Base-by-base conservation (phyloP, 352 stramenopile species). In the Pythium periplocum region DNA sequence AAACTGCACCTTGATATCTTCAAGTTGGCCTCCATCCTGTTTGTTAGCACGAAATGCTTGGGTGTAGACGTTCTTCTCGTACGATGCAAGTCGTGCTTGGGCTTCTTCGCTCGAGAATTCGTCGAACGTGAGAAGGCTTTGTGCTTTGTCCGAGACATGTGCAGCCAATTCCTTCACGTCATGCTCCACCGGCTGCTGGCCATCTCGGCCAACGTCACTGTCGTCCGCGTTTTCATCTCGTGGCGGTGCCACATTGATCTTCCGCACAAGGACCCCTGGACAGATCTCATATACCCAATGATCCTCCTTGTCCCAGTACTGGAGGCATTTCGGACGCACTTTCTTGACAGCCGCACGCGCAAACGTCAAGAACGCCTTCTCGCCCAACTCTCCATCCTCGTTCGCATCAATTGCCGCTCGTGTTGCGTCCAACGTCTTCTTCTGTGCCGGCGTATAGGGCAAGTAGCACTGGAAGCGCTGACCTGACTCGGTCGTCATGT, bases 401-500 rank as follows among this genome's bases (percentile, higher is more conserved):
- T 12, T 40, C 9, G 6, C 48, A 33, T 33, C 40, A 48, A 30
- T 30, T n/a, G 31, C 17, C 31, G 50, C 50, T 31, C 32, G n/a
- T 2, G 7, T 32, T 32, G 30, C 31, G 40, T 34, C 45, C 42
- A 45, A 26, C 17, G 17, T 7, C 6, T 39, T 32, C 34, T 57
- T 47, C 47, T 63, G 43, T 8, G 58, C 50, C 3, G 37, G 47
- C 1, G 73, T 60, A 26, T 74, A 53, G 36, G 81, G 81, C 47
- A 91, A 45, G 50, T 87, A 89, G 48, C 81, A 91, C 69, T 89
- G 75, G 51, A 91, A 87, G 53, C 70, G 68, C 50, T 87, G 69
- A 1, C 78, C 78, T 6, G 76, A 73, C 56, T 73, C 69, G 12
- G 75, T 84, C 41, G 78, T 78, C 76, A 91, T 87, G 36, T 77